Conservation (phyloP, 202 grass and related monocot species). For the Zoysia matrella region DNA sequence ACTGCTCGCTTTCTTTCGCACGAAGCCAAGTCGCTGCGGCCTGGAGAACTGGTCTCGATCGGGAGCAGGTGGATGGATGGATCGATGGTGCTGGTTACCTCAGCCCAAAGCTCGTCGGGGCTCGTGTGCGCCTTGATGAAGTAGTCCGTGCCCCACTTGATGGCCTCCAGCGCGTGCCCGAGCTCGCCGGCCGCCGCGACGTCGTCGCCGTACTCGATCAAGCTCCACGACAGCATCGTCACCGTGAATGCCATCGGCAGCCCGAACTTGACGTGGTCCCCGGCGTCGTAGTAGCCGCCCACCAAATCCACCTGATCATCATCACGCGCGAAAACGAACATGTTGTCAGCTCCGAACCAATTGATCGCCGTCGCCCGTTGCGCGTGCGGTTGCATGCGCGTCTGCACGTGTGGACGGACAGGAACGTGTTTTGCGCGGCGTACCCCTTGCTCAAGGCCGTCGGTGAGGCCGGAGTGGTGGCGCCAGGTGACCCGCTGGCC, state of each 20-base stretch:
- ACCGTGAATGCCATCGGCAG: conserved; percentile 56
- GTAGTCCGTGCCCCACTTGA: conserved; percentile 80
- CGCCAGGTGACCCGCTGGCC: too few relatives aligned
- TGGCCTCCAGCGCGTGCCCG: conserved; percentile 40
- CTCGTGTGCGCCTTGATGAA: conserved; percentile 92
- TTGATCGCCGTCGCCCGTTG: not conserved
- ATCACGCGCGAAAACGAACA: not conserved
- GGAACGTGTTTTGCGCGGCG: conserved; percentile 10
- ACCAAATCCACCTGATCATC: conserved; percentile 77
- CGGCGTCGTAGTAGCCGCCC: conserved; percentile 82
- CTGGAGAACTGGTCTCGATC: conserved; percentile 28
- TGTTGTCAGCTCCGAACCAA: not conserved
- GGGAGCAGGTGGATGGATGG: not conserved
- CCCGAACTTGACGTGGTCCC: too few relatives aligned
- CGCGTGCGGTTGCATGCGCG: too few relatives aligned
- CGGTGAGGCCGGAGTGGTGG: too few relatives aligned
- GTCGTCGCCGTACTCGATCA: conserved; percentile 75
- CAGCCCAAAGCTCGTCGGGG: conserved; percentile 83
- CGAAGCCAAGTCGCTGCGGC: conserved; percentile 23
- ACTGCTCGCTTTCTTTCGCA: conserved; percentile 45
- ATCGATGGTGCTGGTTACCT: conserved; percentile 46
- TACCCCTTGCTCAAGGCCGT: conserved; percentile 2
- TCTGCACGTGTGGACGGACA: not conserved
- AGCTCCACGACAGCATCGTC: conserved; percentile 94
- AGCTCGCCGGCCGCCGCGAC: conserved; percentile 73